Evolutionary conservation across 2,329 filamentous ascomycete genomes (phyloP), one percentile per base, ranked within the genome.

Genomic region (Microcera coccophila): DNA sequence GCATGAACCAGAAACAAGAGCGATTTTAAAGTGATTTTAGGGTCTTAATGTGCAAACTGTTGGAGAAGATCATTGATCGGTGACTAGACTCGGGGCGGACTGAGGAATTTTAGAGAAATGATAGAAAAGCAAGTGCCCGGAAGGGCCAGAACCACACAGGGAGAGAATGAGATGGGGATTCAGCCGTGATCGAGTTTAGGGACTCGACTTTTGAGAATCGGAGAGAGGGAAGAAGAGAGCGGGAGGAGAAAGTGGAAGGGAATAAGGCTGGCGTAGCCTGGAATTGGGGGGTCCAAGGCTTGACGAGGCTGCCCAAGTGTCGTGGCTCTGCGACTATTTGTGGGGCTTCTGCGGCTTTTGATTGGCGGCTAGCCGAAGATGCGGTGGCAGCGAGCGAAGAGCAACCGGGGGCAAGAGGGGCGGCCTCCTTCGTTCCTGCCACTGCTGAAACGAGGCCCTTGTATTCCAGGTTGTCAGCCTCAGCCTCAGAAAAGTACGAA

Each of bases 221-320:
- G 44, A 44, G 38, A 38, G 36, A 48, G 39, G 49, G 47, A 45
- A 28, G 38, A 38, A 28, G 31, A 17, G 39, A 42, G 43, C n/a
- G 40, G 40, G 49, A 52, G 46, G 41, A 47, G 45, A 47, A 55
- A 53, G 54, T 47, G 48, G 55, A 55, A 53, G 54, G 48, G 48
- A 56, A 55, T 53, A 56, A 60, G 57, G 57, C 57, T 57, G 54
- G 52, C 53, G 44, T 29, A 49, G 51, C 44, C 49, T 54, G 45
- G 49, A 49, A 51, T 54, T 54, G 53, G 55, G 55, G 53, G 54
- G 50, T 48, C 47, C 51, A 48, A 54, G 55, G 53, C 51, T 49
- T 47, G 44, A 53, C 55, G 49, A 59, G 56, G 56, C 56, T 59
- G n/a, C n/a, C n/a, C n/a, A n/a, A n/a, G n/a, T n/a, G 56, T 56